Conservation (phyloP, 345 rosid genomes). For the Camelina neglecta region DNA sequence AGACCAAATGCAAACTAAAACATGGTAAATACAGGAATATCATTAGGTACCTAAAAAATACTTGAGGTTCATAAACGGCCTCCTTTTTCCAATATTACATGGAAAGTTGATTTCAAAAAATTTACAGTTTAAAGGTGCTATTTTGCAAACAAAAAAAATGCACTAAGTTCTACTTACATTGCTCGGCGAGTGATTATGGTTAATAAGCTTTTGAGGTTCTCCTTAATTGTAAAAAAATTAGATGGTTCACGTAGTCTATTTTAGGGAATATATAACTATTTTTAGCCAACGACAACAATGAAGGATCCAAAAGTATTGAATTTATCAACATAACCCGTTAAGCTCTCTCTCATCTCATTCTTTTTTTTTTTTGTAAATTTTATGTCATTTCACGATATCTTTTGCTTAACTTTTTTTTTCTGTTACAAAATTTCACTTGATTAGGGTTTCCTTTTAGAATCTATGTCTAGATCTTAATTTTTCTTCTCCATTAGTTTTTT, state of each 20-base stretch:
- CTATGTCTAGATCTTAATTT: neutral
- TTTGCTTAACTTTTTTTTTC: neutral
- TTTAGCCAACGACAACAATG: conserved; percentile 30
- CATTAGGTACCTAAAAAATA: too few species aligned
- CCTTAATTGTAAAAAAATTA: neutral
- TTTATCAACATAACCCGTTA: conserved; percentile 25
- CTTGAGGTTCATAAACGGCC: too few species aligned
- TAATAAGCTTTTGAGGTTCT: conserved; percentile 9
- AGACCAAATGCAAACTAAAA: too few species aligned
- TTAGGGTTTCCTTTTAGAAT: neutral
- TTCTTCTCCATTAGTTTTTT: neutral
- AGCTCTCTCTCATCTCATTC: conserved; percentile 19
- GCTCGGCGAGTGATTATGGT: neutral
- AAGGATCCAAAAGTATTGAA: conserved; percentile 32
- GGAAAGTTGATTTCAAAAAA: neutral
- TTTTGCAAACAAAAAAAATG: neutral
- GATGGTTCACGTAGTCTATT: conserved; percentile 17
- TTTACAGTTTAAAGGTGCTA: neutral
- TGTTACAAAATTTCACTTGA: conserved; percentile 3
- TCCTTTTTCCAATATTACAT: neutral
- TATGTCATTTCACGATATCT: neutral
- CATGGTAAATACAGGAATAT: too few species aligned
- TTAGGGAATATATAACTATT: conserved; percentile 18
- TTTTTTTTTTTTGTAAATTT: neutral
- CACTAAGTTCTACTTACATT: neutral